These are phyloP conservation scores for Colletotrichum camelliae DNA, from an alignment of 2,329 filamentous ascomycete species.

Conservation along the genomic window DNA sequence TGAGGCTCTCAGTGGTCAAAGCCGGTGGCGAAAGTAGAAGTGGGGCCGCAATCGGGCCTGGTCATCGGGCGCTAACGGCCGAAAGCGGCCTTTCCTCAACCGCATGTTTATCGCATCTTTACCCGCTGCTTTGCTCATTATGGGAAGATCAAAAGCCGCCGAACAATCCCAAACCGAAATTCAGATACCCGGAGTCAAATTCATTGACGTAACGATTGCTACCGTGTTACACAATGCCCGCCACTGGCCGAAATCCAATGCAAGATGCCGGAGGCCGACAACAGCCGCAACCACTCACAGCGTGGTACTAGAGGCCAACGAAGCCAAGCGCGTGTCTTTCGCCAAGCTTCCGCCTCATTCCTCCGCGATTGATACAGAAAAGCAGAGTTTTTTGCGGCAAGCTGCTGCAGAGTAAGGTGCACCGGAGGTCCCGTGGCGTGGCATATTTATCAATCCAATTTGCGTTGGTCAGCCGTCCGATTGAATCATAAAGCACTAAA, in stretches of 20 bases:
- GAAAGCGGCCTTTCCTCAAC: neutral
- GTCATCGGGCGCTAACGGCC: neutral
- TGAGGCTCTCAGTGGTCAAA: neutral
- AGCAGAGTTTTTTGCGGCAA: too few species aligned
- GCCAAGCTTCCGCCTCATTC: too few species aligned
- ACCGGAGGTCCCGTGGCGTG: too few species aligned
- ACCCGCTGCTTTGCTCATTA: fast-evolving
- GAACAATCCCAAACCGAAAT: too few species aligned
- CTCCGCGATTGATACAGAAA: too few species aligned
- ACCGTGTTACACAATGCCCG: too few species aligned
- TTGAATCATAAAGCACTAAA: too few species aligned
- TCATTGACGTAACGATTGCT: neutral
- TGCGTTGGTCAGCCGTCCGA: too few species aligned
- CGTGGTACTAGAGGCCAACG: fast-evolving
- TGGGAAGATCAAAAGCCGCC: too few species aligned
- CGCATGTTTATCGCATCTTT: neutral
- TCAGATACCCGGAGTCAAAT: too few species aligned
- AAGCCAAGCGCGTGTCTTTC: too few species aligned
- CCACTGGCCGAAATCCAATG: neutral
- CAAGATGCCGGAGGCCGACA: neutral
- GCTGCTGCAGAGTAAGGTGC: too few species aligned
- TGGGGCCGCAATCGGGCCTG: fast-evolving
- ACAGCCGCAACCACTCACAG: neutral
- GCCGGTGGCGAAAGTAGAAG: neutral
- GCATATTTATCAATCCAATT: fast-evolving